These are phyloP conservation scores for Rhodotorula sp. DNA, from an alignment of 1,284 basidiomycete genomes.

Conservation along the genomic window DNA sequence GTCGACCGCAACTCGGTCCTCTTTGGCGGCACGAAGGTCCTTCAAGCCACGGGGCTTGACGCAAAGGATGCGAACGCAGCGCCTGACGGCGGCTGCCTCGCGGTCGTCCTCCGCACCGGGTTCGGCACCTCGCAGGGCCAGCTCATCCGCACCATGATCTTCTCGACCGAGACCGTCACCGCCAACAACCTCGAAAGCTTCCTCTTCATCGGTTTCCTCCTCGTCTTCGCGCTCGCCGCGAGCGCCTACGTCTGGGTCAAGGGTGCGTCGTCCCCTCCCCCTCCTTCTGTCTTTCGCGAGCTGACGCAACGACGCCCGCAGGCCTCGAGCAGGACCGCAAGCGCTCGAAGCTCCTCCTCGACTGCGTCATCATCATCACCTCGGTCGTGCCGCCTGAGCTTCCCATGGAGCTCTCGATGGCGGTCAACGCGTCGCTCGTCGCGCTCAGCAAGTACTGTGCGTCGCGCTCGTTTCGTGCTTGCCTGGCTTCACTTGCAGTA, in stretches of 20 bases:
- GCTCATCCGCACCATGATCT: constrained; percentile 95
- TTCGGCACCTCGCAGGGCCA: constrained; percentile 96
- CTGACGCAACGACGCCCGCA: no score
- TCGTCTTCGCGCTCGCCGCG: constrained; percentile 93
- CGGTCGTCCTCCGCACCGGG: constrained; percentile 88
- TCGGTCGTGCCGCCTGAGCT: constrained; percentile 93
- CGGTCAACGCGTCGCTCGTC: constrained; percentile 90
- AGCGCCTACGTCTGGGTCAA: constrained; percentile 95
- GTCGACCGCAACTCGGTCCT: constrained; percentile 82
- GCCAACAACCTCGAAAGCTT: constrained; percentile 93
- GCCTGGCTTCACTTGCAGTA: no score
- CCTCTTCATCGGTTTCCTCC: constrained; percentile 92
- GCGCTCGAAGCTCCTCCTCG: constrained; percentile 87
- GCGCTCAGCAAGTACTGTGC: constrained; percentile 86
- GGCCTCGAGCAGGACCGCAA: constrained; percentile 79
- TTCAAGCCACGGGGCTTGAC: constrained; percentile 64
- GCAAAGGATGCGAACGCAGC: constrained; percentile 56
- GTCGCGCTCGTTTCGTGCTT: constrained; percentile 38
- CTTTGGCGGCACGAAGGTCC: constrained; percentile 90
- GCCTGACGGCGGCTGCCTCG: constrained; percentile 78
- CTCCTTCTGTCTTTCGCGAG: no score
- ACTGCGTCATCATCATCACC: constrained; percentile 92
- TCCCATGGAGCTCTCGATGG: constrained; percentile 92
- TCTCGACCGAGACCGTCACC: constrained; percentile 89
- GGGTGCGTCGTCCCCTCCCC: constrained; percentile 56